A percentile compares a stretch with the other conserved stretches of the same genome.
Conservation (phyloP, 768 basidiomycete species). For the Filobasidium wieringae region DNA sequence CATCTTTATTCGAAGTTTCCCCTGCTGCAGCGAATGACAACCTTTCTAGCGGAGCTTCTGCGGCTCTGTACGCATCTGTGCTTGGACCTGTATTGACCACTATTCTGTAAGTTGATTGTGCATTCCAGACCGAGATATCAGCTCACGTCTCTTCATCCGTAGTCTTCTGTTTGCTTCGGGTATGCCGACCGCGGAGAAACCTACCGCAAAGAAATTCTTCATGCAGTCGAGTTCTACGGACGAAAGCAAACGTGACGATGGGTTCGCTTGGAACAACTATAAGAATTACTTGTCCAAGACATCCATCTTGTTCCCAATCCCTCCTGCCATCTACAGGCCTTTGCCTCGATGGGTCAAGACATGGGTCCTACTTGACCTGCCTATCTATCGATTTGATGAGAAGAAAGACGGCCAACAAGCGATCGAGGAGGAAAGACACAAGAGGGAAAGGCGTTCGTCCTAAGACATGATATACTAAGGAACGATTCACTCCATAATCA, state of each 20-base stretch:
- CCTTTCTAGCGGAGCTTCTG: constrained; percentile 41
- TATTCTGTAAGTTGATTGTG: constrained; percentile 42
- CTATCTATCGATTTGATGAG: constrained; percentile 53
- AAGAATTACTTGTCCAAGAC: constrained; percentile 49
- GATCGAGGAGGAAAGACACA: constrained; percentile 33
- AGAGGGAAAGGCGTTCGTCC: constrained; percentile 5
- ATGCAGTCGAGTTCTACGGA: constrained; percentile 42
- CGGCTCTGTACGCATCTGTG: constrained; percentile 53
- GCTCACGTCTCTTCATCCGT: background rate
- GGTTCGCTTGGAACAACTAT: constrained; percentile 40
- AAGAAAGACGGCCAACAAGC: constrained; percentile 45
- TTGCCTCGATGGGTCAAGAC: constrained; percentile 49
- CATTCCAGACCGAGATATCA: background rate
- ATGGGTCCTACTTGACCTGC: constrained; percentile 52
- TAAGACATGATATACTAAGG: background rate
- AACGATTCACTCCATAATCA: too few relatives aligned
- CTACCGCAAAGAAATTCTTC: constrained; percentile 52
- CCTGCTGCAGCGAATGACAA: constrained; percentile 46
- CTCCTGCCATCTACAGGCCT: constrained; percentile 47
- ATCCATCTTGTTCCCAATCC: constrained; percentile 53
- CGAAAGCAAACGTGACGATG: constrained; percentile 2
- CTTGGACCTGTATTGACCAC: constrained; percentile 56
- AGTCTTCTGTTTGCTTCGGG: constrained; percentile 53
- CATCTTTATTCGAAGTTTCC: constrained; percentile 46
- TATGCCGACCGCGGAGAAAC: constrained; percentile 59